Conservation (phyloP, 495 filamentous ascomycete species). For the Aspergillus ellipticus region DNA sequence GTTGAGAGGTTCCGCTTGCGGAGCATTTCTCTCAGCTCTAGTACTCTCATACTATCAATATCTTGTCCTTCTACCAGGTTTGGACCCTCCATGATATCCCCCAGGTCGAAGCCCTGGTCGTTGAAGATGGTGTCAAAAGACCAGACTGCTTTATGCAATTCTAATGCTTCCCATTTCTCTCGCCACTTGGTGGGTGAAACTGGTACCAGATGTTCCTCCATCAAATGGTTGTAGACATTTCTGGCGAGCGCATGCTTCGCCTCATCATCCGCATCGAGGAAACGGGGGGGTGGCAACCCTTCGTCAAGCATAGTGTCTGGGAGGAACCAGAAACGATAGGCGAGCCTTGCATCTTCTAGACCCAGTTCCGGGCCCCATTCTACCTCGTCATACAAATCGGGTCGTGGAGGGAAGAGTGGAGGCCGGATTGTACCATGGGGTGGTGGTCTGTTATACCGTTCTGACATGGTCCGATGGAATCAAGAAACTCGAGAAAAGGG, state of each 20-base stretch:
- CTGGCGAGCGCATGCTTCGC: not conserved
- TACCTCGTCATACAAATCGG: slow-evolving; percentile 21
- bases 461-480: not conserved
- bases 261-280: not conserved
- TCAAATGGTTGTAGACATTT: not conserved
- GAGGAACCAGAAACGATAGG: slow-evolving; percentile 22
- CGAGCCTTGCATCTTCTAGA: slow-evolving; percentile 19
- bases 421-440: slow-evolving; percentile 2
- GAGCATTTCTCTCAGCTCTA: not conserved
- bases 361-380: slow-evolving; percentile 14
- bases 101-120: not conserved
- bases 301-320: slow-evolving; percentile 17
- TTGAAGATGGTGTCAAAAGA: not conserved
- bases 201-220: not conserved
- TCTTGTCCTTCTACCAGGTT: not conserved
- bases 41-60: not conserved
- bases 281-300: slow-evolving; percentile 1
- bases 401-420: slow-evolving; percentile 17
- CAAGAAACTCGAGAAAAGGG: too few species aligned
- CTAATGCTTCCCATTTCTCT: not conserved
- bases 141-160: not conserved
- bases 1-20: not conserved
- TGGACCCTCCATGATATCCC: not conserved
- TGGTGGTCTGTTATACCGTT: not conserved
- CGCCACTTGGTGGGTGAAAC: not conserved